Base-by-base conservation (phyloP, 108 stramenopile genomes). In the Cyclotella atomus region DNA sequence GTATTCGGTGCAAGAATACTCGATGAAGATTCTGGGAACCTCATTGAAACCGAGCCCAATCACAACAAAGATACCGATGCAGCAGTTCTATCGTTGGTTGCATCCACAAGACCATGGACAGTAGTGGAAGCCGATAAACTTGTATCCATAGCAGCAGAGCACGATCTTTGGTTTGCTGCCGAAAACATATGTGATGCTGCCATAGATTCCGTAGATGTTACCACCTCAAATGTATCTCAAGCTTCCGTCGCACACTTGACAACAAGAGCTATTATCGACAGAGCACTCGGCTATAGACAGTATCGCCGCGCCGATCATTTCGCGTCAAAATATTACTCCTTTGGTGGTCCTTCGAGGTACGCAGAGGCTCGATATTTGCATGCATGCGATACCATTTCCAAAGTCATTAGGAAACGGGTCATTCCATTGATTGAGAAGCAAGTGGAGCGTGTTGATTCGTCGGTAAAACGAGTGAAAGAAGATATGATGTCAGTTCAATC, bases 361-460 rank as follows among this genome's bases (percentile, higher is more conserved):
- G 83, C 88, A n/a, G 79, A 88, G 66, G 91, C 91, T 6, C 63
- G 91, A 35, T 88, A 84, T 43, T 36, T 75, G 10, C 91, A 92
- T 65, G 89, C 87, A n/a, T 86, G 85, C 65, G 85, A 83, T 49
- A 92, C 91, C 0, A 89, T 92, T 46, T 28, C 79, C 1, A 88
- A 90, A 61, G 82, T 92, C 27, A 52, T 89, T 10, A 69, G 63
- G 45, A 90, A 79, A 54, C 71, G 82, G 24, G 74, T 76, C 52
- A 36, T 81, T 33, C 84, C 81, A 34, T 75, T 92, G 5, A 87
- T 92, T 55, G 91, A 92, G 30, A 79, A 81, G 36, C 87, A 89
- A 62, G 79, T 92, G 6, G 84, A 84, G 24, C 82, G 89, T 9
- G 83, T 92, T 10, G 89, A 90, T 71, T 78, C 79, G 60, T 74